Base-by-base conservation (phyloP, 2,329 filamentous ascomycete species). In the Botrytis deweyae region DNA sequence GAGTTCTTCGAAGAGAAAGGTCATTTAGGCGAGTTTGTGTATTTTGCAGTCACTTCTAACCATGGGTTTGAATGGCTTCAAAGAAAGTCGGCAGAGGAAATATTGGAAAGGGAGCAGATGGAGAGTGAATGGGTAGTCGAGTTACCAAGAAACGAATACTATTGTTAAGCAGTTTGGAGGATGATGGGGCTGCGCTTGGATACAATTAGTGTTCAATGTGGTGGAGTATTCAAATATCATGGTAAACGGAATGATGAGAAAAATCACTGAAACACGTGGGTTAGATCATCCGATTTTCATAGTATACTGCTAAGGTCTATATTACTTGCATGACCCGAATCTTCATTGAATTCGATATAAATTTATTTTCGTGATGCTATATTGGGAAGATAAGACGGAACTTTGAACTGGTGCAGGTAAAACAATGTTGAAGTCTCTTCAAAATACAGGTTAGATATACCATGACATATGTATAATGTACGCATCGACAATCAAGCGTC, bases 81-180 rank as follows among this genome's bases (percentile, higher is more conserved):
- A 16, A 8, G 1, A 29, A 29, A 55, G 36, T 4, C 1, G 1
- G 46, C 5, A 20, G 65, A 67, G 18, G 4, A 2, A 14, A 6
- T 22, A 4, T 55, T 40, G 25, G 18, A 29, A n/a, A 10, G 6
- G 2, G 14, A 25, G 2, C 18, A 49, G n/a, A 40, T 67, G 10
- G 36, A 20, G 22, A 25, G 10, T 10, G 25, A 40, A n/a, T 67
- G 65, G 65, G 46, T 67, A 9, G 16, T 55, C n/a, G 65, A 52
- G 65, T 49, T 67, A 29, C 65, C 46, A 55, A 67, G 36, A 25
- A 55, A 55, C 14, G 65, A 67, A 29, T 67, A 55, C n/a, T 12
- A 20, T 55, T 55, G 16, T n/a, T 67, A 14, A 40, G 33, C 22
- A 14, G 36, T 18, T 55, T 40, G 22, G 25, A 14, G 3, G 20